Evolutionary conservation across 257 asterid species (phyloP), one percentile per base, ranked within the genome.

Genomic region (Linaria vulgaris): DNA sequence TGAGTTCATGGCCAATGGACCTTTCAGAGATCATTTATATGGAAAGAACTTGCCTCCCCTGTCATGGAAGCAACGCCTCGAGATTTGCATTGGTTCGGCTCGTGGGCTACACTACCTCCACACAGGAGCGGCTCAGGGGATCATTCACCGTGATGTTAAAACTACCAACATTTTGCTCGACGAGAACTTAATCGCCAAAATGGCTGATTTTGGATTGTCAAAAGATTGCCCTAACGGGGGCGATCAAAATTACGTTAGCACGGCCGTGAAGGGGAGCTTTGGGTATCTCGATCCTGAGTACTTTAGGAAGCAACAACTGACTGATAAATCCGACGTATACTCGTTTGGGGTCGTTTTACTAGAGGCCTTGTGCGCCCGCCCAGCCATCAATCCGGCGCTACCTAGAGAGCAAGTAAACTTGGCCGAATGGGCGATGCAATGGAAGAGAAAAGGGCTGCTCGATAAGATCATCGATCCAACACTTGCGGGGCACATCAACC

Each of bases 351-450:
- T 92, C 0, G 94, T 92, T 1, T 64, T 92, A 14, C 56, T 87
- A 1, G 99, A 92, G 62, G 94, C 82, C 0, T 30, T 94, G 3
- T 94, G 99, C 9, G 91, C 92, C 0, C 84, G 99, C 0, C 91
- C 96, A 0, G 95, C 97, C 6, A 83, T 94, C 43, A 79, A 94
- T 70, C 97, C 95, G 0, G 68, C 91, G 1, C 62, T 90, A 70
- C 92, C 97, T 0, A 73, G 97, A 53, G 99, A 90, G 69, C 99
- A 94, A 75, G 97, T 87, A 72, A 94, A 90, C 73, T 59, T 94
- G 56, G 99, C 99, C 0, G 97, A 94, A 44, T 94, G 97, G 95
- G 97, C 88, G 10, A 76, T 90, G 95, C 95, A 94, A 56, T 90
- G 97, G 91, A 90, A 90, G 81, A 75, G 87, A 64, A 94, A 85